Evolutionary conservation across 2,329 filamentous ascomycete species (phyloP), one percentile per base, ranked within the genome.

Genomic region (Verticillium klebahnii): DNA sequence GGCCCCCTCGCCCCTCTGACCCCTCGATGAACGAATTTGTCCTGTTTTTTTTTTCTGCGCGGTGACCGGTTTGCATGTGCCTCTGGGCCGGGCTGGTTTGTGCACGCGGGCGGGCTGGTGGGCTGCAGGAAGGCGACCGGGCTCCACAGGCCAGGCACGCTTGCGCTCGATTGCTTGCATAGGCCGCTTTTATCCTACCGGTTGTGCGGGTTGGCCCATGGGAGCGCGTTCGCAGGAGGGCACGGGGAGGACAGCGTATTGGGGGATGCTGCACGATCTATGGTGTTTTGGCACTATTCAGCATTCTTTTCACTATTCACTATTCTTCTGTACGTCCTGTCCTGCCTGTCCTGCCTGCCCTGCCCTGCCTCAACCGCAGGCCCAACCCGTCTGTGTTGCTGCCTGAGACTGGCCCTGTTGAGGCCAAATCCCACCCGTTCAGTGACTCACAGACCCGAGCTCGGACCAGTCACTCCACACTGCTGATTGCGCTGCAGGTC

Each of bases 131-230:
- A 50, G 45, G 45, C 19, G 45, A 19, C 45, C 45, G 45, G 17
- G 45, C 45, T 50, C 45, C 45, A 50, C 45, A 12, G 45, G 45
- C 45, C 45, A 50, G 57, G 57, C 39, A 40, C 57, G 57, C 57
- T 58, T 58, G 57, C 57, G 57, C 37, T 45, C 23, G 57, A 58
- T 58, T 58, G 37, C 57, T 58, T 58, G 57, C 57, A 58, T 58
- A 32, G 57, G 37, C 37, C 57, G 37, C 37, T 40, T 58, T 36
- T 14, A 9, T 37, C 31, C 37, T 31, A 58, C 57, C 57, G 32
- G 25, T 58, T 29, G 25, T 50, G 57, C 39, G 57, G 57, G 57
- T 32, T 58, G 12, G 14, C 7, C 29, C 12, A 7, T 32, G 37
- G 19, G 45, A 23, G 23, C 45, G 19, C 23, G 45, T 50, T 50